Base-by-base conservation (phyloP, 2,329 filamentous ascomycete genomes). In the Arthrobotrys pseudoclavata region DNA sequence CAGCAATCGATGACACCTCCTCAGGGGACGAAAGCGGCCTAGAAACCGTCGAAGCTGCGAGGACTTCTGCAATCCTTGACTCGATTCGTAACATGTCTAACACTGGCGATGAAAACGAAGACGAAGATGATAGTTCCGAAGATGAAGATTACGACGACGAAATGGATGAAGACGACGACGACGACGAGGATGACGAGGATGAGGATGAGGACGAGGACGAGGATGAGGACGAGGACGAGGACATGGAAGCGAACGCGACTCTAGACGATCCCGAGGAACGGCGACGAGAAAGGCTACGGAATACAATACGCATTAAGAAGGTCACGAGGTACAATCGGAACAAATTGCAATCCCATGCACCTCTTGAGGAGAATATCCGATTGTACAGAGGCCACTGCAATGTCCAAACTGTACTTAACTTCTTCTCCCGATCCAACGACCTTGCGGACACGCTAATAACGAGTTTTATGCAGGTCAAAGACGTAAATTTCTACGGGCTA, bases 401-500 rank as follows among this genome's bases (percentile, higher is more conserved):
- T 79, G 86, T 90, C 64, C 87, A 88, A 79, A 91, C 89, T 0
- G 75, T 79, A 79, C 53, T 64, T 70, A 70, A 22, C 22, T 50
- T 55, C 55, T 60, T 69, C 52, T 22, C 45, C 57, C 52, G 61
- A 47, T 60, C 18, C 34, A 57, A 40, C 40, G 60, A 53, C 45
- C 42, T 20, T 7, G 29, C 50, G 26, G 52, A 68, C 60, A 71
- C 34, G 40, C 74, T 70, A 77, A 70, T 40, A 60, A 77, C 50
- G 20, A 71, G 61, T 22, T 24, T 37, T 50, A 53, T 71, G 53
- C 61, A 77, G 15, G 89, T 91, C 80, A 91, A 91, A 80, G 90
- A 91, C 80, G 88, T 91, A 76, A 91, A 91, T 77, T 91, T 88
- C 83, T 91, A 89, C 79, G 90, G 90, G 0, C 83, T 90, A 42